Percentiles rank a stretch among this genome's conserved stretches.
Conservation (phyloP, 108 stramenopile genomes). For the Cyclotella sp. region DNA sequence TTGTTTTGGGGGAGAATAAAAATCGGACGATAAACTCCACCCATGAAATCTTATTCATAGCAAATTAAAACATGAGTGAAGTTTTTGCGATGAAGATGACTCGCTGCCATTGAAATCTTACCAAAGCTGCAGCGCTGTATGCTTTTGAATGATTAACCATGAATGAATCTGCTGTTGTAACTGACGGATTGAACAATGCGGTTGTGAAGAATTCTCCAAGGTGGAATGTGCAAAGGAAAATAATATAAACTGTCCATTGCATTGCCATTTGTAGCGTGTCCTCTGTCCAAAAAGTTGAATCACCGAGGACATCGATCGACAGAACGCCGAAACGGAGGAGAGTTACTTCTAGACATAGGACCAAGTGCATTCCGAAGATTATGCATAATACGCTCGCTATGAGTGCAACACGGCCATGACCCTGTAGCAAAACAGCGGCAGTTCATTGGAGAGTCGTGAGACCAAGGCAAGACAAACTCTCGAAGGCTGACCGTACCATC, state of each 20-base stretch:
- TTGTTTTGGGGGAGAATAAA: conserved; percentile 54
- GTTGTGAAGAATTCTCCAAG: conserved; percentile 86
- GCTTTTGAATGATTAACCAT: conserved; percentile 91
- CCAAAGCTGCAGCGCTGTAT: conserved; percentile 90
- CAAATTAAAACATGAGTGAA: neutral
- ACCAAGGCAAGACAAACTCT: neutral
- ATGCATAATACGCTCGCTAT: conserved; percentile 56
- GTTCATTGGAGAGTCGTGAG: neutral
- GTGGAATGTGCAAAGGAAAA: conserved; percentile 79
- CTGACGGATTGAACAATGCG: conserved; percentile 76
- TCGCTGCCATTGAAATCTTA: conserved; percentile 24
- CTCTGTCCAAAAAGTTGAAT: conserved; percentile 14
- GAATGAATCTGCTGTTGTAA: conserved; percentile 78
- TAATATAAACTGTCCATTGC: conserved; percentile 80
- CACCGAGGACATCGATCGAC: conserved; percentile 10
- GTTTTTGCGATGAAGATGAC: neutral
- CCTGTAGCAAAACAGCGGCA: neutral
- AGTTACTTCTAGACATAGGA: conserved; percentile 29
- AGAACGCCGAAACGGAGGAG: conserved; percentile 14
- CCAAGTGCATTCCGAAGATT: conserved; percentile 54
- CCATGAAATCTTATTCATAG: conserved; percentile 60
- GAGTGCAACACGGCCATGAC: conserved; percentile 55
- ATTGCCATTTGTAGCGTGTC: conserved; percentile 44
- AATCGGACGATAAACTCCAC: conserved; percentile 85
- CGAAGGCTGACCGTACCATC: neutral